Base-by-base conservation (phyloP, 1,139 yeast genomes). In the Kodamaea derodonti region DNA sequence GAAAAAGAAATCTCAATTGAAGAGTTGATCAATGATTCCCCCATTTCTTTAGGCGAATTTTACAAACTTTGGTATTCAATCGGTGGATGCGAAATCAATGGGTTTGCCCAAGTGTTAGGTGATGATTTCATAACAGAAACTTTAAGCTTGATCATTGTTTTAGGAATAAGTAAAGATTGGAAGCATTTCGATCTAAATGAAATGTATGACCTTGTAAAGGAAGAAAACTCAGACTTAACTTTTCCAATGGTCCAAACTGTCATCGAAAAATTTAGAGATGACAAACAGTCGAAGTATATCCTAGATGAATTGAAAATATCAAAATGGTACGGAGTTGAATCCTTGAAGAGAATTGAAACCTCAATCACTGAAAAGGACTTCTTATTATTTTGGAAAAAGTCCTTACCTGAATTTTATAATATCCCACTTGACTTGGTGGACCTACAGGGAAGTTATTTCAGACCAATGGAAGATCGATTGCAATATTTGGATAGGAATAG, bases 321-420 rank as follows among this genome's bases (percentile, higher is more conserved):
- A 1, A 52, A 53, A 33, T 82, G 86, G 82, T 75, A 72, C 49
- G 94, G 90, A 2, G 54, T 74, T 3, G 65, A 69, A 36, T 65
- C 80, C 0, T 60, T 85, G 23, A 43, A 58, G 48, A 39, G 59
- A 50, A 44, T 69, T 62, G 11, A 40, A 24, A 42, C 36, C 20
- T 45, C 62, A 8, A 45, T 60, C 14, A 46, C 55, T n/a, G 48
- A 52, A 2, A 69, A 69, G 32, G 84, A 77, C 41, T 76, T 80
- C 45, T 58, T 77, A 32, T 67, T 77, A 36, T 66, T 65, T 36
- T 82, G 95, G 86, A 78, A 78, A 46, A 63, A 78, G 1, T 62
- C 72, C 5, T 64, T 85, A 30, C 95, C 95, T 1, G 75, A 80
- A 3, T 78, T 76, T 48, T 75, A 75, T 51, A 74, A 69, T 30